These are phyloP conservation scores for Phytophthora vignae DNA, from an alignment of 352 stramenopile species.

Conservation along the genomic window DNA sequence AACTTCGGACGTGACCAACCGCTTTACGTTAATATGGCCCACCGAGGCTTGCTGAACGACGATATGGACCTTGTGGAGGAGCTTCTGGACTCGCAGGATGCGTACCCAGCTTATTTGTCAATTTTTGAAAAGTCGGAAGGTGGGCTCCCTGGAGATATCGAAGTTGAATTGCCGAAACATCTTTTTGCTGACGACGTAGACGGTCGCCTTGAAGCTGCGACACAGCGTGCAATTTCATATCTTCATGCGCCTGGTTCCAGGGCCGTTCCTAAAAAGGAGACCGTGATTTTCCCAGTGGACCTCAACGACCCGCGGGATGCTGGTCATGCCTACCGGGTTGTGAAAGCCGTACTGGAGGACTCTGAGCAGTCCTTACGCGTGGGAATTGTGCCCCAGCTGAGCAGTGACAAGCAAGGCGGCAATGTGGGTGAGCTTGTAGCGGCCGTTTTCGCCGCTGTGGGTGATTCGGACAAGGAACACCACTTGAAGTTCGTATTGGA, in stretches of 20 bases:
- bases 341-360: slow-evolving; percentile 76
- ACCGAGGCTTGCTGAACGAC: slow-evolving; percentile 60
- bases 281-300: slow-evolving; percentile 66
- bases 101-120: slow-evolving; percentile 73
- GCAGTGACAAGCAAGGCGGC: slow-evolving; percentile 11
- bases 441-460: slow-evolving; percentile 59
- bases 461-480: slow-evolving; percentile 60
- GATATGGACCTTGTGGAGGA: slow-evolving; percentile 75
- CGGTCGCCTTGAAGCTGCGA: slow-evolving; percentile 56
- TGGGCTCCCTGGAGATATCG: slow-evolving; percentile 22
- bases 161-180: slow-evolving; percentile 40
- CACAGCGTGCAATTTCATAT: slow-evolving; percentile 60
- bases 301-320: slow-evolving; percentile 61
- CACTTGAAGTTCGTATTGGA: slow-evolving; percentile 68
- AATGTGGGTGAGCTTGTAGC: slow-evolving; percentile 53
- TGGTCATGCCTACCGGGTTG: slow-evolving; percentile 57
- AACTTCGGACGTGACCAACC: slow-evolving; percentile 85
- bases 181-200: slow-evolving; percentile 74
- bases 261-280: slow-evolving; percentile 73
- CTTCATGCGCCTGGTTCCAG: slow-evolving; percentile 62
- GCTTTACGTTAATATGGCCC: slow-evolving; percentile 74
- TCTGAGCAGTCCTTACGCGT: slow-evolving; percentile 69
- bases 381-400: slow-evolving; percentile 61
- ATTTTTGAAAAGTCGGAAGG: slow-evolving; percentile 57
- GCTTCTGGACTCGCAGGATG: slow-evolving; percentile 63